phyloP scores from a whole-genome alignment of 2,329 filamentous ascomycete genomes.

The Penicillium glabrum region DNA sequence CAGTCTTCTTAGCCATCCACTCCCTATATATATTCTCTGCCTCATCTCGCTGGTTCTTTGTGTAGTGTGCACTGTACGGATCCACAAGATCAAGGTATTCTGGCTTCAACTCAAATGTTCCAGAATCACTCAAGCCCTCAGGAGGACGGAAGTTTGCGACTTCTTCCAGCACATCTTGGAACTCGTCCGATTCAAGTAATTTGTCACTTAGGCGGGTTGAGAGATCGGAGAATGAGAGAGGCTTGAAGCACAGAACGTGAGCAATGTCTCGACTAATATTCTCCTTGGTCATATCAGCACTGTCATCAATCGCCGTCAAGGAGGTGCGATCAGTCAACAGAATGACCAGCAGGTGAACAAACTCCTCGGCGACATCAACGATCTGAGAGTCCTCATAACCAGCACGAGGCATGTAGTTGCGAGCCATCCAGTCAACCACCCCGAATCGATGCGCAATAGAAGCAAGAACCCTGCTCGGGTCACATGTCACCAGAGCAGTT shows the following conservation, averaged over 20 bases:
- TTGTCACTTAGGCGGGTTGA: slow-evolving; percentile 83
- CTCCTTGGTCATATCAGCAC: slow-evolving; percentile 57
- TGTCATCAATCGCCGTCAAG: slow-evolving; percentile 50
- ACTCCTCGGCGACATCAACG: slow-evolving; percentile 91
- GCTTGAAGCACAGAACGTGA: slow-evolving; percentile 94
- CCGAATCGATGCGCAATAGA: slow-evolving; percentile 91
- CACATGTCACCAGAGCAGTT: slow-evolving; percentile 81
- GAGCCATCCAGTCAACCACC: slow-evolving; percentile 82
- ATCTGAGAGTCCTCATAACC: slow-evolving; percentile 85
- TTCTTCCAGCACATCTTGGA: slow-evolving; percentile 77
- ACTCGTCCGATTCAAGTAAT: slow-evolving; percentile 84
- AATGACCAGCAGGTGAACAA: slow-evolving; percentile 89
- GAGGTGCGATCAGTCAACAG: slow-evolving; percentile 85
- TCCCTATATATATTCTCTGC: slow-evolving; percentile 86
- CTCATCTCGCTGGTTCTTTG: slow-evolving; percentile 94
- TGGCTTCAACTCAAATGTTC: slow-evolving; percentile 88
- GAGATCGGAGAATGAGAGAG: slow-evolving; percentile 90
- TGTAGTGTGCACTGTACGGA: slow-evolving; percentile 94
- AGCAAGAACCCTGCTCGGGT: slow-evolving; percentile 78
- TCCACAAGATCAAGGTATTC: slow-evolving; percentile 86
- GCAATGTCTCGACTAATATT: slow-evolving; percentile 85
- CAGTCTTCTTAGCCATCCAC: slow-evolving; percentile 82
- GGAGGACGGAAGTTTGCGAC: slow-evolving; percentile 88
- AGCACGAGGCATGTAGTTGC: slow-evolving; percentile 70
- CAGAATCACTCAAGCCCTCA: slow-evolving; percentile 87